Evolutionary conservation across 2,329 filamentous ascomycete species (phyloP), one percentile per base, ranked within the genome.

Genomic region (Moelleriella libera): DNA sequence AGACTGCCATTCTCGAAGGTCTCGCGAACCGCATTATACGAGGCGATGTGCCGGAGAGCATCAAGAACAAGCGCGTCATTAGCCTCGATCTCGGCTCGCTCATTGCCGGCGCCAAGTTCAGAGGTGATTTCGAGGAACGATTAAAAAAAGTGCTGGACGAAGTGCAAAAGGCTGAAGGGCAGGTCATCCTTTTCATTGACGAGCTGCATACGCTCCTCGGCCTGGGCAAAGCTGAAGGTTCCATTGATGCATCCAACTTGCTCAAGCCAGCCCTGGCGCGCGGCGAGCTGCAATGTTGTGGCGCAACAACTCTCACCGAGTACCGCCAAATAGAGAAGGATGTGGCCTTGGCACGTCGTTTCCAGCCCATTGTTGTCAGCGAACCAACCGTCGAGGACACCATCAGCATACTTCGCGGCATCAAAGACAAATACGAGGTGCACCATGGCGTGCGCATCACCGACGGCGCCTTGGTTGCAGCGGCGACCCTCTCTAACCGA

Each of bases 401-500:
- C 0, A 89, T 98, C 51, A 95, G 88, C 45, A 97, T 98, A 49
- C 71, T 98, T 1, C 81, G 92, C 58, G 92, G 90, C 45, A 96
- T 98, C 69, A 97, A 97, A 61, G 89, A 97, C 59, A 87, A 88
- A 54, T 98, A 98, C 58, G 92, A 97, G 63, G 87, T 97, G 0
- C 92, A 97, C 55, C 92, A 98, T 59, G 90, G 92, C 65, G 90
- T 97, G 0, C 77, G 89, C 47, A 97, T 98, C 54, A 94, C 88
- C 0, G 92, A 97, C 57, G 83, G 85, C 2, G 88, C 92, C 6
- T 69, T 97, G 9, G 90, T 98, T 11, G 88, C 92, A 2, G 90
- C 92, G 2, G 89, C 90, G 2, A 85, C 87, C 0, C 85, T 94
- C 60, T 92, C 86, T 52, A 97, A 97, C 59, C 84, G 92, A 46